Base-by-base conservation (phyloP, 257 asterid species). In the Capsicum chinense region DNA sequence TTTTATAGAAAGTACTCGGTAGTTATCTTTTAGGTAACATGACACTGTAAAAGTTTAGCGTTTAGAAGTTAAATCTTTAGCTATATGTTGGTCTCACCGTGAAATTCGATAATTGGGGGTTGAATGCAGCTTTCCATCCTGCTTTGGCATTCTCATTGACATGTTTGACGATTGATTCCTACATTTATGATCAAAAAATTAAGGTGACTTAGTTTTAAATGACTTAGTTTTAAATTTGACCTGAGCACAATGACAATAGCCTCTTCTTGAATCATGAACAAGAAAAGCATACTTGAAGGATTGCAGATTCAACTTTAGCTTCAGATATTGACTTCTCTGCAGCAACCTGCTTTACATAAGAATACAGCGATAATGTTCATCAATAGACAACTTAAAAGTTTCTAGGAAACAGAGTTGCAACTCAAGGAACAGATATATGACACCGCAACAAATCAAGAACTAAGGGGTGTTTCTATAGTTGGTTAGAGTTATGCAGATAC, bases 71-170 rank as follows among this genome's bases (percentile, higher is more conserved):
- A 10, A n/a, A 71, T 1, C 39, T 14, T 42, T 42, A 82, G 57
- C 12, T 11, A 37, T 71, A 16, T 62, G 42, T 68, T 71, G 85
- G 84, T 89, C 94, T 90, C 80, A 95, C 98, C 19, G 98, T 93
- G 82, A 90, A 90, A 88, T 96, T 91, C 79, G 95, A 89, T 85
- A 96, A 92, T 66, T 93, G 93, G 52, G 97, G 92, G 83, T 85
- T 96, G 97, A 91, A 90, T 73, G 91, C 90, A 86, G 98, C 99
- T 90, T 86, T 90, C 99, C 99, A 96, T 87, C 99, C 98, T n/a
- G 97, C 95, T 84, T 92, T 84, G 48, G 91, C 82, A 84, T 96
- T 91, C 56, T 82, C 90, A 90, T 96, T 96, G 83, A 96, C 87
- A 57, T n/a, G 69, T 89, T 90, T 87, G 84, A 94, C 87, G 26